Evolutionary conservation across 2,329 filamentous ascomycete species (phyloP).

Genomic region (Clonostachys chloroleuca): DNA sequence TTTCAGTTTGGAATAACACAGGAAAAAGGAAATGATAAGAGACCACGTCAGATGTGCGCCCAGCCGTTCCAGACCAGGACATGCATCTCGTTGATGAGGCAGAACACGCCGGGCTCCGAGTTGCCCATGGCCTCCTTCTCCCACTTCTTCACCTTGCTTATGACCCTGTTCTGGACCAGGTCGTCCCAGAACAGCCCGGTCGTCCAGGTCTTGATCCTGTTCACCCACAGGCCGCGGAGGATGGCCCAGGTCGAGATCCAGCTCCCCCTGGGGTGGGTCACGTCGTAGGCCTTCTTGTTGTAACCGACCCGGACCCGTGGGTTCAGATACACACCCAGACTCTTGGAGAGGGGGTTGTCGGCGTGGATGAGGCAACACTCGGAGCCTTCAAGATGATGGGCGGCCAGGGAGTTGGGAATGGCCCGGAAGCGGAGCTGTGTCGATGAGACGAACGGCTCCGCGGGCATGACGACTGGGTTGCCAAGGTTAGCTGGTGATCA

Average conservation of each 20-base stretch:
- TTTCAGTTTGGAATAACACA: no score
- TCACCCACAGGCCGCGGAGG: constrained; percentile 53
- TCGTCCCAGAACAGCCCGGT: not conserved
- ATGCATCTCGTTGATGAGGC: constrained; percentile 59
- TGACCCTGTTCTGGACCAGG: constrained; percentile 14
- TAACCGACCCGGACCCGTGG: constrained; percentile 67
- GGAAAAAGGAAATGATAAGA: no score
- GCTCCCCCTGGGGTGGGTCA: constrained; percentile 32
- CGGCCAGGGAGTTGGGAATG: constrained; percentile 56
- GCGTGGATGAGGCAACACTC: constrained; percentile 77
- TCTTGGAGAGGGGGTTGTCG: constrained; percentile 56
- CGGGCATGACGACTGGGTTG: constrained; percentile 41
- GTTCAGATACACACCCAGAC: constrained; percentile 61
- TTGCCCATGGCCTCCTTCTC: constrained; percentile 24
- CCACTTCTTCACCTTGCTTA: constrained; percentile 30
- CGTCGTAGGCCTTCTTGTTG: constrained; percentile 44
- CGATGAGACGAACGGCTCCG: constrained; percentile 47
- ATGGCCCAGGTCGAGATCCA: constrained; percentile 46
- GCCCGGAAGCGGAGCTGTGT: constrained; percentile 55
- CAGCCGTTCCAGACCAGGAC: constrained; percentile 52
- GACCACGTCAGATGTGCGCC: constrained; percentile 41
- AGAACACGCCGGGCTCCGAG: constrained; percentile 40
- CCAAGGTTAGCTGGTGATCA: not conserved
- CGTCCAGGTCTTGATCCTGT: constrained; percentile 43
- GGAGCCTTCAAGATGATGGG: constrained; percentile 64